Percentiles rank a stretch among this genome's conserved stretches.
phyloP scores from a whole-genome alignment of 1,284 basidiomycete species.

The Moesziomyces sp. region DNA sequence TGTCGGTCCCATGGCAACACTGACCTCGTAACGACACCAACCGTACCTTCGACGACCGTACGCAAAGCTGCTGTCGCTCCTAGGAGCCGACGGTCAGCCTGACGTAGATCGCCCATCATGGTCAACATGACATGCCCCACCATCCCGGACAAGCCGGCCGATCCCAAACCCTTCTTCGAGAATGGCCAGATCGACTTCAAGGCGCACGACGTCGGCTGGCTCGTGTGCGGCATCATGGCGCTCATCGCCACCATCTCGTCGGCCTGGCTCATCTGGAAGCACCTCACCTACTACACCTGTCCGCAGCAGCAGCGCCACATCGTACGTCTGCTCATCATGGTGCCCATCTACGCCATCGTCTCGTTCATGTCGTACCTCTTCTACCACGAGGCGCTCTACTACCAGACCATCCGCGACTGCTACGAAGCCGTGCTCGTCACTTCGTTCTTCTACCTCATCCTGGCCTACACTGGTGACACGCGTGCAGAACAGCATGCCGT shows the following conservation, averaged over 20 bases:
- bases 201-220: conserved; percentile 75
- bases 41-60: not conserved
- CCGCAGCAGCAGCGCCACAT: conserved; percentile 69
- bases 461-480: conserved; percentile 78
- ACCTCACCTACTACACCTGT: conserved; percentile 79
- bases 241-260: conserved; percentile 47
- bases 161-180: conserved; percentile 72
- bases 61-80: conserved; percentile 2
- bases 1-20: not conserved
- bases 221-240: conserved; percentile 75
- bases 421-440: conserved; percentile 69
- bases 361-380: conserved; percentile 78
- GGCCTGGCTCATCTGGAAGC: conserved; percentile 66
- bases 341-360: conserved; percentile 78
- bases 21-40: not conserved
- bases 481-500: conserved; percentile 75
- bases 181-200: conserved; percentile 76
- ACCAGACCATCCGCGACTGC: conserved; percentile 65
- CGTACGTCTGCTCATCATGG: conserved; percentile 80
- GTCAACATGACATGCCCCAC: conserved; percentile 50
- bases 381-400: conserved; percentile 68
- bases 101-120: conserved; percentile 20
- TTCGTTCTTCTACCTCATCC: conserved; percentile 80
- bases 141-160: conserved; percentile 43
- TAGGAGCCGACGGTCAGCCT: not conserved